These are phyloP conservation scores for Cicer chorassanicum DNA, from an alignment of 306 rosid species.

Conservation along the genomic window DNA sequence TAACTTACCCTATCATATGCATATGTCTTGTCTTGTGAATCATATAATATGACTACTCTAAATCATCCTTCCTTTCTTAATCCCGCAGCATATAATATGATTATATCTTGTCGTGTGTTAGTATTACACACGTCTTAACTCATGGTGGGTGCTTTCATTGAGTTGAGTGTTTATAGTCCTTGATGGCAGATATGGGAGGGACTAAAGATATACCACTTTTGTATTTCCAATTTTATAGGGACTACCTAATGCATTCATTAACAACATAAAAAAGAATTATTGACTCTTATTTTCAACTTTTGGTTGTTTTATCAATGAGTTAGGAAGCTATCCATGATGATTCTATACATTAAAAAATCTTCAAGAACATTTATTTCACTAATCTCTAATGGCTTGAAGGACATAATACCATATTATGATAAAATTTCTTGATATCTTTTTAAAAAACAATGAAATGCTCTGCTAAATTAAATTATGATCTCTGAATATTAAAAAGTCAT, in stretches of 20 bases:
- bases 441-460: not conserved
- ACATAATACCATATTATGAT: not conserved
- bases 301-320: not conserved
- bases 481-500: not conserved
- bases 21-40: too few species aligned
- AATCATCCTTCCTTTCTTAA: too few species aligned
- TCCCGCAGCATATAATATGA: constrained; percentile 6
- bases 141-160: not conserved
- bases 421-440: too few species aligned
- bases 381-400: constrained; percentile 25
- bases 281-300: too few species aligned
- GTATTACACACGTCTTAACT: not conserved
- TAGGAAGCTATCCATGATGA: not conserved
- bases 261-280: too few species aligned
- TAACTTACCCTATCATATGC: too few species aligned
- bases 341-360: not conserved
- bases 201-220: too few species aligned
- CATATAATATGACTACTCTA: too few species aligned
- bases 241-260: too few species aligned
- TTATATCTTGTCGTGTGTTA: constrained; percentile 2
- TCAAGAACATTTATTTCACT: not conserved
- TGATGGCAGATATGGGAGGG: too few species aligned
- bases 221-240: too few species aligned
- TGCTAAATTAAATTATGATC: not conserved
- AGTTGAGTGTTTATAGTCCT: too few species aligned